Evolutionary conservation across 306 rosid species (phyloP).

Genomic region (Parietaria judaica): DNA sequence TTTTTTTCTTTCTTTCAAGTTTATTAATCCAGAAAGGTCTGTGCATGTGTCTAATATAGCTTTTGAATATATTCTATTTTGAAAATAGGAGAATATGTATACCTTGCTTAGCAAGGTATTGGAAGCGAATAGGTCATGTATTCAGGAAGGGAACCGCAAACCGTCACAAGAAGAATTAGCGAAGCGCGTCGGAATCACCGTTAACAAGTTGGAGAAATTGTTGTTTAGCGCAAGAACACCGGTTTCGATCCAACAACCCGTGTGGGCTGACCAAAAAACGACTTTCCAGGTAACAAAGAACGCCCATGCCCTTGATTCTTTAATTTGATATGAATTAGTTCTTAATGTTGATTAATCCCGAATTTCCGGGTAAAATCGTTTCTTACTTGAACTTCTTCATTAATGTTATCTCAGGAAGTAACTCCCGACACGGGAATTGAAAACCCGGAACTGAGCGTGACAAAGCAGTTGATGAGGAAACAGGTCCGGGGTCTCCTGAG

Average conservation of each 20-base stretch:
- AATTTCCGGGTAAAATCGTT: background rate
- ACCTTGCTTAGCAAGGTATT: slow-evolving; percentile 53
- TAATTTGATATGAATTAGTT: background rate
- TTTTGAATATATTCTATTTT: background rate
- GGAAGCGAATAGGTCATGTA: slow-evolving; percentile 60
- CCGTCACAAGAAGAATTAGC: slow-evolving; percentile 84
- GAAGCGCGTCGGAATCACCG: slow-evolving; percentile 51
- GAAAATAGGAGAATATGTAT: slow-evolving; percentile 56
- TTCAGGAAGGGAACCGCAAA: slow-evolving; percentile 55
- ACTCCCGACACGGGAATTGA: slow-evolving; percentile 66
- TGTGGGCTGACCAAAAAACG: slow-evolving; percentile 77
- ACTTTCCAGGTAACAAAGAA: slow-evolving; percentile 63
- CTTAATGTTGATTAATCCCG: too few relatives aligned
- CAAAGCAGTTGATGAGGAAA: slow-evolving; percentile 70
- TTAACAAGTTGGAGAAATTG: slow-evolving; percentile 59
- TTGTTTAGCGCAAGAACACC: slow-evolving; percentile 56
- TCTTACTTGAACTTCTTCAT: background rate
- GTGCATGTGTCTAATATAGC: background rate
- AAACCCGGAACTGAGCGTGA: slow-evolving; percentile 48
- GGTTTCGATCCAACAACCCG: slow-evolving; percentile 70
- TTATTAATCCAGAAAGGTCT: too few relatives aligned
- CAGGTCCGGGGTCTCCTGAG: slow-evolving; percentile 57
- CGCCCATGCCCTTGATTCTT: slow-evolving; percentile 11
- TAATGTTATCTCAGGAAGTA: slow-evolving; percentile 48
- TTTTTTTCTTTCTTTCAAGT: background rate